A percentile compares a stretch with the other conserved stretches of the same genome.
These are phyloP conservation scores for Carex parvula DNA, from an alignment of 176 grass and related monocot genomes.

Conservation along the genomic window DNA sequence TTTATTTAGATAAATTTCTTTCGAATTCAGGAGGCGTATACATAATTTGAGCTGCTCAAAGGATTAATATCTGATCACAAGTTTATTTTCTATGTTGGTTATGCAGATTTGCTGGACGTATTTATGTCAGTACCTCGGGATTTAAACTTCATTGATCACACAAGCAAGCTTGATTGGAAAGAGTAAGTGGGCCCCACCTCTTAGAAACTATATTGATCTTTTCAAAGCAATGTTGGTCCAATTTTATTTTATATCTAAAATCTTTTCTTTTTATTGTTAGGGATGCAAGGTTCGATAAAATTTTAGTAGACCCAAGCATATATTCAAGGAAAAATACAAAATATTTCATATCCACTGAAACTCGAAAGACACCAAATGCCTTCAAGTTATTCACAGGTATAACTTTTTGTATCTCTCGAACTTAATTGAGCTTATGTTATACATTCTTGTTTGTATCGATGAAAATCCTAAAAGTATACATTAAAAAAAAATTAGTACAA, in stretches of 20 bases:
- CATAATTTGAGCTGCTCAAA: not conserved
- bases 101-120: slow-evolving; percentile 52
- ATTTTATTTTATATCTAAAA: not conserved
- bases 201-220: not conserved
- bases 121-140: slow-evolving; percentile 61
- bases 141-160: slow-evolving; percentile 67
- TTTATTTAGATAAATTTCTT: not conserved
- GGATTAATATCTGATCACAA: not conserved
- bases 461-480: not conserved
- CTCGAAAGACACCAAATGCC: slow-evolving; percentile 54
- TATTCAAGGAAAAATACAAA: slow-evolving; percentile 42
- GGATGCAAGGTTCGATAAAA: slow-evolving; percentile 63
- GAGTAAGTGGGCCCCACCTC: slow-evolving; percentile 9
- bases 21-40: not conserved
- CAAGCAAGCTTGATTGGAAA: slow-evolving; percentile 21
- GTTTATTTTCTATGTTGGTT: not conserved
- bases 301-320: slow-evolving; percentile 62
- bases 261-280: slow-evolving; percentile 22
- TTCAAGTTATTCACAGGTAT: slow-evolving; percentile 90
- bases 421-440: not conserved
- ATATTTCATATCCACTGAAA: slow-evolving; percentile 28
- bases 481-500: not conserved
- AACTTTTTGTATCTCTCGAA: not conserved
- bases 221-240: not conserved
- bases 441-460: not conserved